phyloP scores from a whole-genome alignment of 192 early-diverging fungal species.

The Fimicolochytrium jonesii region DNA sequence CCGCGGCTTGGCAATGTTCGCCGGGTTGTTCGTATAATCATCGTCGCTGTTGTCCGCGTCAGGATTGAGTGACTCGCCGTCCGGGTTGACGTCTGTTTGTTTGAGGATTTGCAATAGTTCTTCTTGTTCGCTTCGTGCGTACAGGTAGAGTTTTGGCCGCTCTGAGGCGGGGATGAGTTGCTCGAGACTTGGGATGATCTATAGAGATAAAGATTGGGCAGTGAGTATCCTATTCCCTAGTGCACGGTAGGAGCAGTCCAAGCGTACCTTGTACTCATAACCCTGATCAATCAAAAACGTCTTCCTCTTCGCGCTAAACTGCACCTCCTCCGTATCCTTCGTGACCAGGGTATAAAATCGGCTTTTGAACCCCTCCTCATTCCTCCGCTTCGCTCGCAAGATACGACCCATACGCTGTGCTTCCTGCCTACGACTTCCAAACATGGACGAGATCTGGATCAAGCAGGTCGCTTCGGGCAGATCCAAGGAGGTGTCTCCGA shows the following conservation, averaged over 20 bases:
- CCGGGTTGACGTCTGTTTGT: constrained; percentile 3
- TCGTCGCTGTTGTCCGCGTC: constrained; percentile 13
- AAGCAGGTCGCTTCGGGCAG: constrained; percentile 97
- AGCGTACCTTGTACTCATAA: constrained; percentile 66
- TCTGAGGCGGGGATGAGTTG: constrained; percentile 18
- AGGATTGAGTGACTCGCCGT: background rate
- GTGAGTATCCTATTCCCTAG: background rate
- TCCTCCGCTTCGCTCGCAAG: constrained; percentile 93
- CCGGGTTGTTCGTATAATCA: background rate
- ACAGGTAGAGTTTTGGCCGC: constrained; percentile 9
- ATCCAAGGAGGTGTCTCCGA: constrained; percentile 99
- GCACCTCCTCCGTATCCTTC: constrained; percentile 97
- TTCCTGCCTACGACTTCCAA: constrained; percentile 95
- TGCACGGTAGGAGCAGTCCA: background rate
- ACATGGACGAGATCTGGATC: constrained; percentile 97
- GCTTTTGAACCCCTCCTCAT: constrained; percentile 96
- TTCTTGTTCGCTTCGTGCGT: constrained; percentile 4
- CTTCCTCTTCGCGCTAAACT: constrained; percentile 92
- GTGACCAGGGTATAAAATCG: constrained; percentile 98
- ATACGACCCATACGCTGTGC: constrained; percentile 94
- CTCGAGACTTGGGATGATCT: constrained; percentile 23
- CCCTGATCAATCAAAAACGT: constrained; percentile 98
- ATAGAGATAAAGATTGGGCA: background rate
- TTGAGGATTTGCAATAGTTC: constrained; percentile 10
- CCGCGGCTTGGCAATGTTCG: background rate